Evolutionary conservation across 2,329 filamentous ascomycete species (phyloP).

Genomic region (Emydomyces testavorans): DNA sequence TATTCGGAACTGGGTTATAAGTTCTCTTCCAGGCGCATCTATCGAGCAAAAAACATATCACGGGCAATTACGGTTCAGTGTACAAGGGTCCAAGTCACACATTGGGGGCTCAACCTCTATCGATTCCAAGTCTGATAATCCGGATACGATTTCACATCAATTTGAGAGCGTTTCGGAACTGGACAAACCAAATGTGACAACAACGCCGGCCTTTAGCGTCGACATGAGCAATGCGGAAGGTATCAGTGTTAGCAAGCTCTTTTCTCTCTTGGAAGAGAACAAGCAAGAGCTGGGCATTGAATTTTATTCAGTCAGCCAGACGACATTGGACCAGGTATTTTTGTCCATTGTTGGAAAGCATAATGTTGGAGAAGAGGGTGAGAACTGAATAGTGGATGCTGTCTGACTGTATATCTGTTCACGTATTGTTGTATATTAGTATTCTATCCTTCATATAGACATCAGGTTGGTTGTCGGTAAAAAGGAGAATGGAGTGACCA

Average conservation of each 20-base stretch:
- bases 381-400: too few species aligned
- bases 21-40: constrained; percentile 51
- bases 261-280: constrained; percentile 60
- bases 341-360: constrained; percentile 71
- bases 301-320: constrained; percentile 78
- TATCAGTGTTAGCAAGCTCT: constrained; percentile 44
- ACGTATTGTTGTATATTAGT: too few species aligned
- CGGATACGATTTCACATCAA: constrained; percentile 6
- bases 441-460: too few species aligned
- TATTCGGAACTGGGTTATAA: constrained; percentile 55
- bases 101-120: constrained; percentile 6
- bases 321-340: constrained; percentile 85
- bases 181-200: neutral
- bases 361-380: constrained; percentile 57
- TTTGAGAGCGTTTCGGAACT: neutral
- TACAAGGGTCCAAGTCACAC: constrained; percentile 38
- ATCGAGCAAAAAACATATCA: constrained; percentile 68
- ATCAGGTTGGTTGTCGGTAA: too few species aligned
- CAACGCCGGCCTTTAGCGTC: neutral
- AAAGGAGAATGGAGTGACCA: too few species aligned
- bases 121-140: constrained; percentile 7
- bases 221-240: neutral
- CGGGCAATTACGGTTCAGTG: constrained; percentile 75
- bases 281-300: constrained; percentile 59
- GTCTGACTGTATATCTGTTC: too few species aligned